phyloP scores from a whole-genome alignment of 805 yeast species.

The Zygoascus ofunaensis region DNA sequence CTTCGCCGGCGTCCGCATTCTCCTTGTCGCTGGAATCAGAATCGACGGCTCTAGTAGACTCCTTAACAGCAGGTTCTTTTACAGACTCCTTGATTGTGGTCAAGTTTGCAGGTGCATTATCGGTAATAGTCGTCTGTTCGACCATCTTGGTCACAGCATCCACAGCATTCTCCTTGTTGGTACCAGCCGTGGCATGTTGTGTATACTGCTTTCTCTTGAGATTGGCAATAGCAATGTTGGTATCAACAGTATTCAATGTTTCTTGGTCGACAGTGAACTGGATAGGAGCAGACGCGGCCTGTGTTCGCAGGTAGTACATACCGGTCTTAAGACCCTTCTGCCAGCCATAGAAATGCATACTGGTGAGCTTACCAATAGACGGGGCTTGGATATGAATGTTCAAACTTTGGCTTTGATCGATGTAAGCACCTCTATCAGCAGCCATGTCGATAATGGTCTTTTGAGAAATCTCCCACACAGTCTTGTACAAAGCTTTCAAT shows the following conservation, averaged over 20 bases:
- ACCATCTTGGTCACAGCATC: conserved; percentile 1
- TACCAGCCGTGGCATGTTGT: conserved; percentile 4
- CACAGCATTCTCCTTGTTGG: conserved; percentile 11
- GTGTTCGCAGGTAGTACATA: conserved; percentile 90
- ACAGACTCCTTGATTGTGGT: too few species aligned
- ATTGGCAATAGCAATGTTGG: conserved; percentile 10
- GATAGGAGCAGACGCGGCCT: conserved; percentile 91
- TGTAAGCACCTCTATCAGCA: conserved; percentile 58
- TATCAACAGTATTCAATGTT: conserved; percentile 11
- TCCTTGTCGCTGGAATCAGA: conserved; percentile 30
- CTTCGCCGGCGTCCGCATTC: conserved; percentile 32
- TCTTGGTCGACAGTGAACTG: conserved; percentile 64
- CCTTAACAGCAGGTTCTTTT: too few species aligned
- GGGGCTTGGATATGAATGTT: conserved; percentile 80
- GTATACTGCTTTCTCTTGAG: conserved; percentile 19
- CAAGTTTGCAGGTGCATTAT: conserved; percentile 11
- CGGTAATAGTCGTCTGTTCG: conserved; percentile 8
- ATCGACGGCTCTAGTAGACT: conserved; percentile 25
- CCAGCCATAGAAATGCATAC: conserved; percentile 98
- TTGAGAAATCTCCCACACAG: conserved; percentile 93
- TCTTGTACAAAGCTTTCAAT: conserved; percentile 62
- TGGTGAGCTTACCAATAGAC: conserved; percentile 85
- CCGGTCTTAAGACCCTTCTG: conserved; percentile 94
- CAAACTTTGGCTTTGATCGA: conserved; percentile 87
- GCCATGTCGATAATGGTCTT: conserved; percentile 73